Evolutionary conservation across 768 basidiomycete species (phyloP).

Genomic region (Coprinopsis cinerea): DNA sequence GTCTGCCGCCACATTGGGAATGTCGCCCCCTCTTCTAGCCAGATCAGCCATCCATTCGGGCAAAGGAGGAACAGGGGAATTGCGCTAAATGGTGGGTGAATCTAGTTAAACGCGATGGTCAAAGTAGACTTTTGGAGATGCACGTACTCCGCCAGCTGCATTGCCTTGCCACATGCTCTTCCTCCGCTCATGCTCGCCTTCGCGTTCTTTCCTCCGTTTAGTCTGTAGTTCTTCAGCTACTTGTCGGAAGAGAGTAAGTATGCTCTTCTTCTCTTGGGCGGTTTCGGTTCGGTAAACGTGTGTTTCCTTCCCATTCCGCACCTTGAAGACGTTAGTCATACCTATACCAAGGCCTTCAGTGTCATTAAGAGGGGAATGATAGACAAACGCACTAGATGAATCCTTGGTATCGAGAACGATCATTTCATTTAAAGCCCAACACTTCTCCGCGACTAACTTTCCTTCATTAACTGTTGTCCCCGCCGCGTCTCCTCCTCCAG

Average conservation of each 20-base stretch:
- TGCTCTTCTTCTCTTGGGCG: conserved; percentile 76
- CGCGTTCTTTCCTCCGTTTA: conserved; percentile 87
- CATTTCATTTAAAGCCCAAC: conserved; percentile 93
- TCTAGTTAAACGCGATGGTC: no score
- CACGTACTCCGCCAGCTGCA: conserved; percentile 36
- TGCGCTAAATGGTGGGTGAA: no score
- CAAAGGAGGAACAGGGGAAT: conserved; percentile 44
- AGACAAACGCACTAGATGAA: conserved; percentile 61
- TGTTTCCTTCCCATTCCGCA: conserved; percentile 88
- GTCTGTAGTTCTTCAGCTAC: conserved; percentile 88
- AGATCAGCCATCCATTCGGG: conserved; percentile 78
- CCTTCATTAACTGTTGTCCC: conserved; percentile 50
- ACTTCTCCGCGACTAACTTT: conserved; percentile 87
- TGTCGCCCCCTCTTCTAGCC: conserved; percentile 47
- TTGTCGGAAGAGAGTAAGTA: conserved; percentile 82
- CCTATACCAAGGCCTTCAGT: conserved; percentile 28
- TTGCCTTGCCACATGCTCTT: conserved; percentile 64
- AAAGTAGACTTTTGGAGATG: no score
- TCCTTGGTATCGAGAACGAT: conserved; percentile 95
- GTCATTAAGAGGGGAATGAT: conserved; percentile 6
- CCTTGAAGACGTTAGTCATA: conserved; percentile 96
- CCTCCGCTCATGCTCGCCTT: conserved; percentile 86
- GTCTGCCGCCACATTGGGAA: conserved; percentile 37
- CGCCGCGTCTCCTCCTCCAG: conserved; percentile 36
- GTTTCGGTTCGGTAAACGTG: conserved; percentile 89